Conservation (phyloP, 2,329 filamentous ascomycete genomes). For the Colletotrichum viniferum region DNA sequence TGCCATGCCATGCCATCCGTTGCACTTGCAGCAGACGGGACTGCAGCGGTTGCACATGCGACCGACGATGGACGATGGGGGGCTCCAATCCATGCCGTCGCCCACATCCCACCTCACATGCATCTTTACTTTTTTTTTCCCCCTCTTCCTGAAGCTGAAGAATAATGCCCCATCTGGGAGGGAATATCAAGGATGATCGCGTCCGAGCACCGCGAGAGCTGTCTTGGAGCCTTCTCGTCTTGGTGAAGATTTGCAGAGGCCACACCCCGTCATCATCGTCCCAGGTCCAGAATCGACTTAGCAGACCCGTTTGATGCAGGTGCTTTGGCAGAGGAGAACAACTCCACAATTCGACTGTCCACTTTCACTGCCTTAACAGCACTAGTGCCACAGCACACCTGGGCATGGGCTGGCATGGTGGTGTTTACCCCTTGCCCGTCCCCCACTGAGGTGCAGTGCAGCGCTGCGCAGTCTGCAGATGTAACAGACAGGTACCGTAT, state of each 20-base stretch:
- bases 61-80: neutral
- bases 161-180: neutral
- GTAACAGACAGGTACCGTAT: neutral
- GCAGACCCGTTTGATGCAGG: neutral
- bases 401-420: neutral
- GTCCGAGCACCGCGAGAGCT: neutral
- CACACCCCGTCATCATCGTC: neutral
- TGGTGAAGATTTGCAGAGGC: neutral
- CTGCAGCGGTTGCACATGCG: neutral
- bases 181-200: neutral
- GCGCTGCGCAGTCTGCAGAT: neutral
- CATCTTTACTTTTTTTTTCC: neutral
- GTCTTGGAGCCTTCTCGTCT: neutral
- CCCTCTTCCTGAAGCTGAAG: neutral
- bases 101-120: slow-evolving; percentile 1
- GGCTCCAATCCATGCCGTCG: neutral
- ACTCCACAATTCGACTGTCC: neutral
- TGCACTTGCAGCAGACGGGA: neutral
- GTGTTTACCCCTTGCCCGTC: neutral
- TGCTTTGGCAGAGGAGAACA: neutral
- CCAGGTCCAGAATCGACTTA: neutral
- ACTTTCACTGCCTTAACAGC: neutral
- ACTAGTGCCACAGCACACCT: neutral
- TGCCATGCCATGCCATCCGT: neutral
- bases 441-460: neutral